Conservation (phyloP, 2,329 filamentous ascomycete species). For the Pseudogymnoascus sp. region DNA sequence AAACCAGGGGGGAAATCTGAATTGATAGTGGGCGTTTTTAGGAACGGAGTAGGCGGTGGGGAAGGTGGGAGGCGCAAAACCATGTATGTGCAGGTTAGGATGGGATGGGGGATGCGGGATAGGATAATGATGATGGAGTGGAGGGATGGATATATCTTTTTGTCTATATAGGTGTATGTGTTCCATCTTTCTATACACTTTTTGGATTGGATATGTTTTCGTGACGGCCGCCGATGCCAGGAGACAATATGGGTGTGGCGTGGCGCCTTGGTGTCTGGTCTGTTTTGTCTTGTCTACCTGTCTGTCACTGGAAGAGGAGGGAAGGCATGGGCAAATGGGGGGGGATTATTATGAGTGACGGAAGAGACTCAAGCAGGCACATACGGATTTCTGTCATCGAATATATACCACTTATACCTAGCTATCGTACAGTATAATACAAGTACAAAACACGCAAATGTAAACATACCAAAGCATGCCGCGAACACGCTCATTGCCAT, state of each 20-base stretch:
- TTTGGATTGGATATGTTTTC: background rate
- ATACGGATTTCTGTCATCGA: background rate
- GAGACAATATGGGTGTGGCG: background rate
- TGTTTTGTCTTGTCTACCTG: background rate
- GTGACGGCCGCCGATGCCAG: background rate
- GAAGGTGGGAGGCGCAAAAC: no score
- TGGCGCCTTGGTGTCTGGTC: background rate
- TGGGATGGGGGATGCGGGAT: background rate
- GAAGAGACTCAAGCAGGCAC: background rate
- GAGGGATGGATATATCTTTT: background rate
- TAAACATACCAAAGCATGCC: background rate
- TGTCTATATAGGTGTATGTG: slow-evolving; percentile 5
- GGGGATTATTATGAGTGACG: no score
- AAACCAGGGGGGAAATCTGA: background rate
- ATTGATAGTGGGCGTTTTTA: background rate
- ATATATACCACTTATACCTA: background rate
- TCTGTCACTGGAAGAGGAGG: background rate
- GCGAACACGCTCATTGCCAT: background rate
- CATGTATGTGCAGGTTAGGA: background rate
- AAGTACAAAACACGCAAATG: background rate
- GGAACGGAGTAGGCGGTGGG: no score
- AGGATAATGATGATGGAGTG: background rate
- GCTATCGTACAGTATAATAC: background rate
- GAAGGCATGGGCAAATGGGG: no score
- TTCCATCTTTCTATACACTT: background rate